Conservation (phyloP, 305 asterid species). For the Solanum aculeatissimum region DNA sequence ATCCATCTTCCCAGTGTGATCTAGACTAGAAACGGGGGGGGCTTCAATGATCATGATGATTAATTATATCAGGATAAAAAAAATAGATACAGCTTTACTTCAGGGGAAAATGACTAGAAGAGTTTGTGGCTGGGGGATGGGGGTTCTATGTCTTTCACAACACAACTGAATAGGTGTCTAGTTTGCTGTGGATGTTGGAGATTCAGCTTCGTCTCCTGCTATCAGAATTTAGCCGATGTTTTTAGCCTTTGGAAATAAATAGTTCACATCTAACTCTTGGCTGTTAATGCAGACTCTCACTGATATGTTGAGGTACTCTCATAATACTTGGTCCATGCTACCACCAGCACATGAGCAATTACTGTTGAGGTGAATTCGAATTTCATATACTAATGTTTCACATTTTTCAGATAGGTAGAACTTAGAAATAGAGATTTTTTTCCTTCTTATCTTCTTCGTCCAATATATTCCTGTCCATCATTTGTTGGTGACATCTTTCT, state of each 20-base stretch:
- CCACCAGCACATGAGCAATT: constrained; percentile 60
- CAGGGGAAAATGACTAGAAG: neutral
- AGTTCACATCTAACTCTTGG: neutral
- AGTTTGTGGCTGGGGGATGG: neutral
- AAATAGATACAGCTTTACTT: neutral
- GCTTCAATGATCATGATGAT: neutral
- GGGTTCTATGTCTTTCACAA: neutral
- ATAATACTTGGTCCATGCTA: constrained; percentile 42
- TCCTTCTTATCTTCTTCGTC: neutral
- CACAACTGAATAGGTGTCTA: neutral
- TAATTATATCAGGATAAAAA: neutral
- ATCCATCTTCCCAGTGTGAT: neutral
- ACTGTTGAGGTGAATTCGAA: constrained; percentile 46
- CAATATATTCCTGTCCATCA: neutral
- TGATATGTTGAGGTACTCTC: constrained; percentile 48
- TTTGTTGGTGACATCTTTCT: neutral
- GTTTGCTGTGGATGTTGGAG: neutral
- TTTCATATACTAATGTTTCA: neutral
- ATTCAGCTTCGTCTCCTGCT: neutral
- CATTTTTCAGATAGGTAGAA: neutral
- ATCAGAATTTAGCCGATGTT: neutral
- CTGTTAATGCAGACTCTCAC: constrained; percentile 51
- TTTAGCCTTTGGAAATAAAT: neutral
- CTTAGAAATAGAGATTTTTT: neutral
- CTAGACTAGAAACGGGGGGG: neutral